These are phyloP conservation scores for Phytophthora melonis DNA, from an alignment of 352 stramenopile species.

Conservation along the genomic window DNA sequence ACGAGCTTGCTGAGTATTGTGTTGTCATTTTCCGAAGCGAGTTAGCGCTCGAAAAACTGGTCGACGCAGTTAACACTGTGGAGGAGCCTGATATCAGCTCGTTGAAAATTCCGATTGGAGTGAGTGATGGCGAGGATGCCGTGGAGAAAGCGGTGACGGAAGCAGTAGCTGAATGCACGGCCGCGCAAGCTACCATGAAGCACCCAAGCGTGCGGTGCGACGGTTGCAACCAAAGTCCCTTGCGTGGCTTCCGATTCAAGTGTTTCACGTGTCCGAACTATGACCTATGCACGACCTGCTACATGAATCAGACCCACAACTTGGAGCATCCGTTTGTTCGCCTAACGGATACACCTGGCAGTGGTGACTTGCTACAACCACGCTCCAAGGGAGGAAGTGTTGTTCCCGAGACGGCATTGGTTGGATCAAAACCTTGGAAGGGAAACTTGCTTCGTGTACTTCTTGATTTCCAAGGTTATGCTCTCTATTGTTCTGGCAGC, in stretches of 20 bases:
- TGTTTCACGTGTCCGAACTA: conserved; percentile 82
- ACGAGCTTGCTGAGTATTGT: conserved; percentile 32
- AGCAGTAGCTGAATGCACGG: conserved; percentile 35
- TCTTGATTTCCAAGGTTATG: conserved; percentile 60
- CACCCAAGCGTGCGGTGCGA: conserved; percentile 83
- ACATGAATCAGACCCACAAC: conserved; percentile 68
- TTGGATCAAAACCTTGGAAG: conserved; percentile 78
- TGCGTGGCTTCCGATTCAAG: conserved; percentile 80
- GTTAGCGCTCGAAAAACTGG: conserved; percentile 49
- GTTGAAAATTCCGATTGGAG: conserved; percentile 40
- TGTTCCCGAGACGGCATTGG: conserved; percentile 56
- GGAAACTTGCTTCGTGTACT: conserved; percentile 57
- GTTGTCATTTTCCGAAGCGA: conserved; percentile 67
- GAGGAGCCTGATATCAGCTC: conserved; percentile 51
- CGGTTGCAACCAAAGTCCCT: conserved; percentile 75
- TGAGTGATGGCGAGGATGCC: conserved; percentile 29
- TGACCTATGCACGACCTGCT: conserved; percentile 76
- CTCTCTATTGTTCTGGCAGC: conserved; percentile 50
- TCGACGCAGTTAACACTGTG: conserved; percentile 51
- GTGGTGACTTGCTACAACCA: conserved; percentile 66
- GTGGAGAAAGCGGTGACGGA: conserved; percentile 36
- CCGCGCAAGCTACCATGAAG: conserved; percentile 44
- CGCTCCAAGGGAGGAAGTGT: conserved; percentile 63
- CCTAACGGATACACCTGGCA: conserved; percentile 51
- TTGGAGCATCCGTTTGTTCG: conserved; percentile 78